Percentiles rank a stretch among this genome's conserved stretches.
phyloP scores from a whole-genome alignment of 1,284 basidiomycete genomes.

The Rhodotorula sp. region DNA sequence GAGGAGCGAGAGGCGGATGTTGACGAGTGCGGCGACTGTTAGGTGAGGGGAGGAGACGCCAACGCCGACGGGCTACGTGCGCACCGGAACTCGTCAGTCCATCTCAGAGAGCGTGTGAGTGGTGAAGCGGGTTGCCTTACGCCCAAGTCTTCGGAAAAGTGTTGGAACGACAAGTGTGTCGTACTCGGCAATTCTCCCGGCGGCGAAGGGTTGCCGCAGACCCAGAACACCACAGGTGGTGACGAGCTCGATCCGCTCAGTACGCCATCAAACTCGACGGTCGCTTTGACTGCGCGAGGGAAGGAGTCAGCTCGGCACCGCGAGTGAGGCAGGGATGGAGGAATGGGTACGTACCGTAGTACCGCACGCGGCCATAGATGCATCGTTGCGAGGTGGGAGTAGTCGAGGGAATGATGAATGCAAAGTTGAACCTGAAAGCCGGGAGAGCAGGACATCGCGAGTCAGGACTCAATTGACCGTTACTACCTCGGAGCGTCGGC shows the following conservation, averaged over 20 bases:
- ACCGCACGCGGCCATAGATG: slow-evolving; percentile 23
- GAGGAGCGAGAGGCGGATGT: slow-evolving; percentile 24
- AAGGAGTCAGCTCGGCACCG: no score
- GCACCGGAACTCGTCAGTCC: background rate
- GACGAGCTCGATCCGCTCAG: slow-evolving; percentile 2
- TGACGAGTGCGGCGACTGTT: slow-evolving; percentile 30
- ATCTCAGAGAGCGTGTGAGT: no score
- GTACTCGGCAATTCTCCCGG: slow-evolving; percentile 29
- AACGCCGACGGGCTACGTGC: slow-evolving; percentile 25
- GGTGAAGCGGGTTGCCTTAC: background rate
- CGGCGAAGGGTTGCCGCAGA: slow-evolving; percentile 24
- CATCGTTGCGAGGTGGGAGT: slow-evolving; percentile 29
- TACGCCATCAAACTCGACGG: slow-evolving; percentile 14
- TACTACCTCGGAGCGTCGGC: no score
- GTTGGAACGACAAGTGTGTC: slow-evolving; percentile 22
- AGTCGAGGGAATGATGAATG: slow-evolving; percentile 32
- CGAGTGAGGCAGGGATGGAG: background rate
- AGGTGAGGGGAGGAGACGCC: slow-evolving; percentile 33
- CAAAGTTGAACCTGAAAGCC: slow-evolving; percentile 32
- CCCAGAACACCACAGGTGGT: slow-evolving; percentile 14
- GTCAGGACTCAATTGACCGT: no score
- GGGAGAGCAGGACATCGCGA: background rate
- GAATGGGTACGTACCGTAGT: slow-evolving; percentile 16
- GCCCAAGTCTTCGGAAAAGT: slow-evolving; percentile 29
- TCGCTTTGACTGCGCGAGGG: slow-evolving; percentile 29